Evolutionary conservation across 495 filamentous ascomycete genomes (phyloP).

Genomic region (Hypomontagnella monticulosa): DNA sequence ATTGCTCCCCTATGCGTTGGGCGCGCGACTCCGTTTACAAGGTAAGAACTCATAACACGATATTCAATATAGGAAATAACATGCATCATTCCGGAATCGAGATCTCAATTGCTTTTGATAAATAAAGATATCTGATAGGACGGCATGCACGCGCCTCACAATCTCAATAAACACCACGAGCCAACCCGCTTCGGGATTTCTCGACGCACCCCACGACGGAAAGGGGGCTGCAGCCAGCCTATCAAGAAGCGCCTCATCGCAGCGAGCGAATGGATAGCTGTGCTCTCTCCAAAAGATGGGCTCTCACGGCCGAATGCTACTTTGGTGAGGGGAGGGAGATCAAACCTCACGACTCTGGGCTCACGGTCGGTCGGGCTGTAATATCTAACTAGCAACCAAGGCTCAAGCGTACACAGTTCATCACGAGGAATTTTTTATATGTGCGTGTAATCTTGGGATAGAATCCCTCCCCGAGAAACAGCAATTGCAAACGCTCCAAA

Average conservation of each 20-base stretch:
- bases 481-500: background rate
- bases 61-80: too few species aligned
- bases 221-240: conserved; percentile 35
- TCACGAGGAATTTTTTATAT: too few species aligned
- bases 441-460: background rate
- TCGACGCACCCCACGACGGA: conserved; percentile 25
- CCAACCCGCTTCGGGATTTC: conserved; percentile 24
- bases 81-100: background rate
- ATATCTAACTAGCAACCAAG: background rate
- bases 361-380: background rate
- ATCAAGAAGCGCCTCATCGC: conserved; percentile 18
- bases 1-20: too few species aligned
- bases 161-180: conserved; percentile 15
- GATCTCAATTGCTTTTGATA: background rate
- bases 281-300: conserved; percentile 11
- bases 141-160: conserved; percentile 37
- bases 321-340: conserved; percentile 17
- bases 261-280: conserved; percentile 17
- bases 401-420: background rate
- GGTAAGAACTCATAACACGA: too few species aligned
- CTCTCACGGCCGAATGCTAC: conserved; percentile 5
- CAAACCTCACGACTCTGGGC: background rate
- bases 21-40: too few species aligned
- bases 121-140: conserved; percentile 15
- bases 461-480: background rate